Percentiles rank a stretch among this genome's conserved stretches.
These are phyloP conservation scores for Fusarium euwallaceae DNA, from an alignment of 2,329 filamentous ascomycete genomes.

Conservation along the genomic window DNA sequence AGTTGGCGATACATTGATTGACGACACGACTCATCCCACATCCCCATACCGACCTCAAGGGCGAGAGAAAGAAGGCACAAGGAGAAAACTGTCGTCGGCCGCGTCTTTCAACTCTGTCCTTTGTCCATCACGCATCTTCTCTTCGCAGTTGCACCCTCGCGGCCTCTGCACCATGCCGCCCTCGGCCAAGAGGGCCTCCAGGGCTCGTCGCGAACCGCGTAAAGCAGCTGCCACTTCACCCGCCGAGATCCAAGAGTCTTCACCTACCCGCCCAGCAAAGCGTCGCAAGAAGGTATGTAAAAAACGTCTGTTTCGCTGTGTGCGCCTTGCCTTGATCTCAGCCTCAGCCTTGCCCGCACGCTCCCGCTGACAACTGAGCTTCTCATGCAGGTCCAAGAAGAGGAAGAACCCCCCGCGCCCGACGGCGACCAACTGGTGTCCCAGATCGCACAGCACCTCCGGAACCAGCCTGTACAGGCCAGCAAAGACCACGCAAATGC, in stretches of 20 bases:
- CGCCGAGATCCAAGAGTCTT: conserved; percentile 64
- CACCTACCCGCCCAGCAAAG: conserved; percentile 72
- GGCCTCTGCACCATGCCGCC: conserved; percentile 51
- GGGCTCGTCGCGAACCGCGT: conserved; percentile 56
- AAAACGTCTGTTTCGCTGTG: background rate
- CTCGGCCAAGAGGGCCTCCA: conserved; percentile 54
- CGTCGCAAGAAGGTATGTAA: conserved; percentile 71
- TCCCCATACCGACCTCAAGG: conserved; percentile 27
- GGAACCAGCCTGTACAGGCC: conserved; percentile 66
- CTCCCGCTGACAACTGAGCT: conserved; percentile 26
- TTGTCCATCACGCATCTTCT: conserved; percentile 2
- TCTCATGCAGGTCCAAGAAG: conserved; percentile 53
- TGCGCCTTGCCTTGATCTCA: background rate
- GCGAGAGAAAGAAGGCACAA: background rate
- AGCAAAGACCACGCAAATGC: conserved; percentile 73
- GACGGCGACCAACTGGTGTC: conserved; percentile 70
- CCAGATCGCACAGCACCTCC: conserved; percentile 67
- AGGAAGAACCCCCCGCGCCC: conserved; percentile 54
- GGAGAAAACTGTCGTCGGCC: background rate
- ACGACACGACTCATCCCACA: conserved; percentile 42
- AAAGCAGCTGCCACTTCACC: conserved; percentile 52
- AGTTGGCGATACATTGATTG: conserved; percentile 37
- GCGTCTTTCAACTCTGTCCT: background rate
- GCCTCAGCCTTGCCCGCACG: conserved; percentile 7
- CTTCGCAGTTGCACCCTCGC: conserved; percentile 13